phyloP scores from a whole-genome alignment of 345 rosid species.

The Populus ilicifolia region DNA sequence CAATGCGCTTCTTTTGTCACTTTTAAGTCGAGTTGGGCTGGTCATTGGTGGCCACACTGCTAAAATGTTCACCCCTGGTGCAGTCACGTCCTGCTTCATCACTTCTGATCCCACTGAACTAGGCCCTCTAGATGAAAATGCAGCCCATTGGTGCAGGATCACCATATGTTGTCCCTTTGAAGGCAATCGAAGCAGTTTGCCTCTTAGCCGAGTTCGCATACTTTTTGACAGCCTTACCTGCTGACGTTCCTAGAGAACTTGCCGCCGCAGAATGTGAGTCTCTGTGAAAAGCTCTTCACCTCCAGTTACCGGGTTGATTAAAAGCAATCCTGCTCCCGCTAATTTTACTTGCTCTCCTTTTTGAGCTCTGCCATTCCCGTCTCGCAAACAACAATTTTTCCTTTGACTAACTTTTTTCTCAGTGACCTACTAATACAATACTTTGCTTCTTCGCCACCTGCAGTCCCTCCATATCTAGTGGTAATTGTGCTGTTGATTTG shows the following conservation, averaged over 20 bases:
- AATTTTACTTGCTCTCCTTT: slow-evolving; percentile 42
- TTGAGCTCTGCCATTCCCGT: slow-evolving; percentile 18
- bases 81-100: slow-evolving; percentile 74
- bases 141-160: slow-evolving; percentile 58
- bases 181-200: slow-evolving; percentile 51
- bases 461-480: slow-evolving; percentile 49
- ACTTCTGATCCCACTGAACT: slow-evolving; percentile 46
- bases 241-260: slow-evolving; percentile 42
- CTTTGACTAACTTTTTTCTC: slow-evolving; percentile 26
- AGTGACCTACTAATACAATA: slow-evolving; percentile 36
- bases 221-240: slow-evolving; percentile 35
- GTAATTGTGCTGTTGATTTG: slow-evolving; percentile 29
- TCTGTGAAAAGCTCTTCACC: slow-evolving; percentile 70
- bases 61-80: slow-evolving; percentile 74
- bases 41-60: slow-evolving; percentile 68
- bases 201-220: slow-evolving; percentile 39
- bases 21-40: slow-evolving; percentile 43
- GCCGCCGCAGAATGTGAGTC: slow-evolving; percentile 64
- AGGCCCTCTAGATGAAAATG: slow-evolving; percentile 84
- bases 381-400: slow-evolving; percentile 43
- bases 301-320: slow-evolving; percentile 39
- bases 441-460: slow-evolving; percentile 45
- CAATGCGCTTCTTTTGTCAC: slow-evolving; percentile 52
- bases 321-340: slow-evolving; percentile 61
- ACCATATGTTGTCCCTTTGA: slow-evolving; percentile 54